A percentile compares a stretch with the other conserved stretches of the same genome.
These are phyloP conservation scores for Vaucheria bursata DNA, from an alignment of 352 stramenopile species.

Conservation along the genomic window DNA sequence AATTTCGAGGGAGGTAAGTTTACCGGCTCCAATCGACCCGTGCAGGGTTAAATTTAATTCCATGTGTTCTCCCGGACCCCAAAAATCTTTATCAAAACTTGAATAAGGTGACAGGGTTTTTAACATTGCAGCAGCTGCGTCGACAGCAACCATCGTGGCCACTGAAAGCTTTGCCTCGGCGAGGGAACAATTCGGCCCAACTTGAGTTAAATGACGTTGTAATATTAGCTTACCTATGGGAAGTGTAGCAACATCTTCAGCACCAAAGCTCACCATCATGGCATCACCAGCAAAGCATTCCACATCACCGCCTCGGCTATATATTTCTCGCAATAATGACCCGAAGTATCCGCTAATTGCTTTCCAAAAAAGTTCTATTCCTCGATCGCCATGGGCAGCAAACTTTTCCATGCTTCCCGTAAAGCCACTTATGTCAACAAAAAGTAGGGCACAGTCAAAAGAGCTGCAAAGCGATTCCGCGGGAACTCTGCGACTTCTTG, in stretches of 20 bases:
- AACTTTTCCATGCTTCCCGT: constrained; percentile 34
- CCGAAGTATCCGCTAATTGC: constrained; percentile 31
- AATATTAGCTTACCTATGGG: neutral
- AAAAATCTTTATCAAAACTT: neutral
- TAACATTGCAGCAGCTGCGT: constrained; percentile 7
- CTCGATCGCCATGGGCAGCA: constrained; percentile 9
- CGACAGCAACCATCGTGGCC: neutral
- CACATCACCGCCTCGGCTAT: constrained; percentile 23
- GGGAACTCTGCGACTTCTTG: neutral
- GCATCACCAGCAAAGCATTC: constrained; percentile 41
- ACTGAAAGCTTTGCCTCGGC: neutral
- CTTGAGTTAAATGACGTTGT: neutral
- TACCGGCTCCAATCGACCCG: neutral
- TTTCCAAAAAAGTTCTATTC: constrained; percentile 36
- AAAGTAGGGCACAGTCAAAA: constrained; percentile 16
- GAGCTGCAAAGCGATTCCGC: neutral
- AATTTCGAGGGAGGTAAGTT: neutral
- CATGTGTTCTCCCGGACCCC: neutral
- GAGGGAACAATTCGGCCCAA: too few species aligned
- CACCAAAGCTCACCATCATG: constrained; percentile 28
- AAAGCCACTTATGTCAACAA: constrained; percentile 40
- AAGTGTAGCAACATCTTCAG: constrained; percentile 16
- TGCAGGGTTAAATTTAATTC: neutral
- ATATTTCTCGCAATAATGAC: constrained; percentile 17
- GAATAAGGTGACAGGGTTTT: neutral